Base-by-base conservation (phyloP, 805 yeast species). In the Candida loeiensis region DNA sequence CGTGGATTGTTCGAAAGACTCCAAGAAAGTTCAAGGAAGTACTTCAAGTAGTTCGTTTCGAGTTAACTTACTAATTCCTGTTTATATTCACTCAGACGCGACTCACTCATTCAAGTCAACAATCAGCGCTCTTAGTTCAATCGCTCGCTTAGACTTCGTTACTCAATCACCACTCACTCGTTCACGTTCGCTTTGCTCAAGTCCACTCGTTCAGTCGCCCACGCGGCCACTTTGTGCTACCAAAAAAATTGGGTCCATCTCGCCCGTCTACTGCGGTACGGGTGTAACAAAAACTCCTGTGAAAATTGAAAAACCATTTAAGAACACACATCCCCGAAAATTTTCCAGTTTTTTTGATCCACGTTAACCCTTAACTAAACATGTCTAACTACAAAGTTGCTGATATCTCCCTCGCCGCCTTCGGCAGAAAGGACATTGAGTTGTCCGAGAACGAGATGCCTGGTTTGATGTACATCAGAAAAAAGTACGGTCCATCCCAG, bases 371-470 rank as follows among this genome's bases (percentile, higher is more conserved):
- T 27, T 27, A 16, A 30, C n/a, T 14, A 42, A 55, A 33, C 40
- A 58, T 57, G 61, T 65, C 72, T 49, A 85, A 81, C 72, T 93
- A 80, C 80, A 91, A 93, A 74, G 96, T 91, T 68, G 95, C 97
- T 59, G 99, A 91, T 73, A 85, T 93, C 72, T 86, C 96, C 58
- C 81, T 91, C 54, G 98, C 99, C 64, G 99, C 99, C 65, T 91
- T 93, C 72, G 99, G 99, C 76, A 89, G 99, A 80, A 93, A 91
- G 74, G 99, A 91, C 74, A 93, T 91, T 61, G 97, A 91, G 75
- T 80, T 91, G 66, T 93, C 98, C 55, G 99, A 91, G 79, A 91
- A 91, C 69, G 98, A 91, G 75, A 88, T 90, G 97, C 97, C 97
- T 57, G 97, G 99, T 80, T 80, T 91, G 66, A 91, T 93, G 95